Evolutionary conservation across 768 basidiomycete genomes (phyloP).

Genomic region (Pholiota conissans): DNA sequence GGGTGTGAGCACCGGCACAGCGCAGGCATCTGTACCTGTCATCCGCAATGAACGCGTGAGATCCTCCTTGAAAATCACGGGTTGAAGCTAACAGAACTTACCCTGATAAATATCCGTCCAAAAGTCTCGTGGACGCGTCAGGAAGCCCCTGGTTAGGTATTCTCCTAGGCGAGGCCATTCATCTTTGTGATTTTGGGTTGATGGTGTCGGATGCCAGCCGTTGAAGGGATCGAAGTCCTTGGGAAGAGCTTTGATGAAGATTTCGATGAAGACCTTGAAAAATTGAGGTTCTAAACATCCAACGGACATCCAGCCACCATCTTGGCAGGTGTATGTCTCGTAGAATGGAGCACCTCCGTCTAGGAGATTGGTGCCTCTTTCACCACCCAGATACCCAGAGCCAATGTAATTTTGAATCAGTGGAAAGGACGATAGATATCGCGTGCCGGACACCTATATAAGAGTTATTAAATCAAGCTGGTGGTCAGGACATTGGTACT

Average conservation of each 20-base stretch:
- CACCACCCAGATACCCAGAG: slow-evolving; percentile 37
- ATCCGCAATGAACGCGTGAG: background rate
- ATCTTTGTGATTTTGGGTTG: slow-evolving; percentile 42
- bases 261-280: slow-evolving; percentile 59
- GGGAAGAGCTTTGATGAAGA: slow-evolving; percentile 52
- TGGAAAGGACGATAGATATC: slow-evolving; percentile 75
- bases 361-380: slow-evolving; percentile 59
- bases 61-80: background rate
- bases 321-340: slow-evolving; percentile 68
- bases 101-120: slow-evolving; percentile 73
- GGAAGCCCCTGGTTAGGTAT: slow-evolving; percentile 68
- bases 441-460: slow-evolving; percentile 73
- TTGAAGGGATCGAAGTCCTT: slow-evolving; percentile 38
- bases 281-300: slow-evolving; percentile 77
- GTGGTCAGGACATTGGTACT: background rate
- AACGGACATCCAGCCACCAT: slow-evolving; percentile 74
- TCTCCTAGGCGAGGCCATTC: slow-evolving; percentile 58
- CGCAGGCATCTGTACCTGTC: slow-evolving; percentile 71
- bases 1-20: slow-evolving; percentile 65
- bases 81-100: slow-evolving; percentile 23
- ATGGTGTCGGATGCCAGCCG: slow-evolving; percentile 56
- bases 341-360: slow-evolving; percentile 85
- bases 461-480: background rate
- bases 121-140: slow-evolving; percentile 56
- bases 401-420: slow-evolving; percentile 46